Conservation (phyloP, 2,329 filamentous ascomycete species). For the Clonostachys solani region DNA sequence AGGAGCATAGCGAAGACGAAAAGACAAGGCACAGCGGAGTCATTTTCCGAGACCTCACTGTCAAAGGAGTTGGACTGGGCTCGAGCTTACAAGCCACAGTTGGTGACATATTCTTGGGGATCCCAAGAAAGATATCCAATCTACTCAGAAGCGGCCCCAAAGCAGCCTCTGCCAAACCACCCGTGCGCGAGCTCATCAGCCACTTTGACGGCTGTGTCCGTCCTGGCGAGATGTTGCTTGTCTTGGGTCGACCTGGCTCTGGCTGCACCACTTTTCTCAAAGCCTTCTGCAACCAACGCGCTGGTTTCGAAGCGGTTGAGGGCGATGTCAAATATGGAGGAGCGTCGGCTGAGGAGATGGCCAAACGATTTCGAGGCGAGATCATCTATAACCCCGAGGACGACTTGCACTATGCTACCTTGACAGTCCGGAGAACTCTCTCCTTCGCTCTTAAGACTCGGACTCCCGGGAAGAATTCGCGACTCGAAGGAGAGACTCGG, state of each 20-base stretch:
- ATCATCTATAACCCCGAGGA: slow-evolving; percentile 66
- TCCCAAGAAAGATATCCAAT: slow-evolving; percentile 37
- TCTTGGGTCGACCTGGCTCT: slow-evolving; percentile 62
- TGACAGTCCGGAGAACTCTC: slow-evolving; percentile 64
- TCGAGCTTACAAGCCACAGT: slow-evolving; percentile 49
- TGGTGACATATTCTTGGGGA: slow-evolving; percentile 61
- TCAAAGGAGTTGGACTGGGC: slow-evolving; percentile 65
- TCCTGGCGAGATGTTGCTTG: slow-evolving; percentile 66
- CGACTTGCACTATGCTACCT: slow-evolving; percentile 65
- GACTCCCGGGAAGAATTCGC: slow-evolving; percentile 43
- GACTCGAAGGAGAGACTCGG: slow-evolving; percentile 56
- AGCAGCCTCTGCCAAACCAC: slow-evolving; percentile 49
- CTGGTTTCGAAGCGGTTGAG: slow-evolving; percentile 56
- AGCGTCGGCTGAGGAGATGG: slow-evolving; percentile 36
- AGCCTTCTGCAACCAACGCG: slow-evolving; percentile 66
- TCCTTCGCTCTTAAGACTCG: slow-evolving; percentile 62
- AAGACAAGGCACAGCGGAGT: slow-evolving; percentile 67
- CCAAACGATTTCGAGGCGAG: slow-evolving; percentile 52
- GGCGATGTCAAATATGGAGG: slow-evolving; percentile 64
- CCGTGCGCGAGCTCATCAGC: slow-evolving; percentile 61
- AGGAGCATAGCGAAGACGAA: slow-evolving; percentile 63
- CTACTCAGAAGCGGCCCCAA: slow-evolving; percentile 43
- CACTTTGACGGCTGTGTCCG: slow-evolving; percentile 64
- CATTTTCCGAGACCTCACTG: slow-evolving; percentile 65
- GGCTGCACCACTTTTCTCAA: slow-evolving; percentile 71